A percentile compares a stretch with the other conserved stretches of the same genome.
phyloP scores from a whole-genome alignment of 2,329 filamentous ascomycete genomes.

The Diaporthe citriasiana region DNA sequence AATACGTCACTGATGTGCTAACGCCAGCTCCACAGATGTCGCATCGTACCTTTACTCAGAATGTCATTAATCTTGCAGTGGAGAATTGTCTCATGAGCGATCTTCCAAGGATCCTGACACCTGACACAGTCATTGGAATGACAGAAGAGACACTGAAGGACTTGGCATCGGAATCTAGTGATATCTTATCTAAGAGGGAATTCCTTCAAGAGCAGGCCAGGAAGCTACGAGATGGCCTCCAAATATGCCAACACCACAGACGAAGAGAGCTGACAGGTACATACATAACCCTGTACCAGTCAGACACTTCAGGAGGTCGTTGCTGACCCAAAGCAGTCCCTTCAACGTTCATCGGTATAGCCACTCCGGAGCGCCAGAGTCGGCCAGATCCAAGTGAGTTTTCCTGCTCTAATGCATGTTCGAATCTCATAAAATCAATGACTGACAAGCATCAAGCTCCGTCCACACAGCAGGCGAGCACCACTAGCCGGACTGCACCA shows the following conservation, averaged over 20 bases:
- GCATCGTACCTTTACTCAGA: neutral
- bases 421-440: neutral
- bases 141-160: neutral
- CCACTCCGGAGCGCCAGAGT: neutral
- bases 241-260: neutral
- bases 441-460: neutral
- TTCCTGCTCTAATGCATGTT: neutral
- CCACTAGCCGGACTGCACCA: neutral
- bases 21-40: neutral
- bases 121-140: neutral
- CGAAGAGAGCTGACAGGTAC: neutral
- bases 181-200: neutral
- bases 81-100: slow-evolving; percentile 7
- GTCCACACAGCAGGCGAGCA: neutral
- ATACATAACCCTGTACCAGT: no score
- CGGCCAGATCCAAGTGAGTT: neutral
- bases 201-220: neutral
- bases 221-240: neutral
- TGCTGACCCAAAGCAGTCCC: neutral
- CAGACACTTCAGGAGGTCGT: no score
- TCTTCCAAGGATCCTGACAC: neutral
- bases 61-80: slow-evolving; percentile 13
- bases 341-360: neutral
- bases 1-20: neutral
- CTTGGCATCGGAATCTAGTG: neutral